Evolutionary conservation across 768 basidiomycete species (phyloP).

Genomic region (Mycena haematopus): DNA sequence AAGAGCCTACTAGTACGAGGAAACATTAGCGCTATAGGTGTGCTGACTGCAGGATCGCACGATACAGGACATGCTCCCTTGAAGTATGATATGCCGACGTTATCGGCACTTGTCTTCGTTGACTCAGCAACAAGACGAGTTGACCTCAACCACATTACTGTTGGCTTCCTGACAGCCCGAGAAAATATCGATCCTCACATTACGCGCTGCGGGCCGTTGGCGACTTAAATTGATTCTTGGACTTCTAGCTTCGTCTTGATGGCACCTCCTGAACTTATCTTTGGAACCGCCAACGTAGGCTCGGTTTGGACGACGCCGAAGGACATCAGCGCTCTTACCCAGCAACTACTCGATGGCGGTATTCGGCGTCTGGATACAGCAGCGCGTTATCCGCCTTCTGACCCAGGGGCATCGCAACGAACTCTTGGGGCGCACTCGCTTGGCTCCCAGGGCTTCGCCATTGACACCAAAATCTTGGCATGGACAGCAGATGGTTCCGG

Average conservation of each 20-base stretch:
- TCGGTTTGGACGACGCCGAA: background rate
- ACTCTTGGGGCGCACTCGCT: conserved; percentile 1
- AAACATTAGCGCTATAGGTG: too few relatives aligned
- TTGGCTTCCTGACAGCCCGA: too few relatives aligned
- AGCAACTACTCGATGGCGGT: background rate
- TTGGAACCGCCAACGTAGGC: conserved; percentile 1
- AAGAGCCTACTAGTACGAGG: too few relatives aligned
- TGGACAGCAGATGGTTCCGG: background rate
- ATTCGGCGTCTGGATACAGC: background rate
- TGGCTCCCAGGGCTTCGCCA: background rate
- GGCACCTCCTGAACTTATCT: conserved; percentile 3
- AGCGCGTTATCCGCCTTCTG: background rate
- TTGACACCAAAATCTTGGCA: conserved; percentile 1
- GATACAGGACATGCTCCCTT: too few relatives aligned
- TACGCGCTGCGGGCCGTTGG: background rate
- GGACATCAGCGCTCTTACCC: background rate
- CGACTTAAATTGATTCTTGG: background rate
- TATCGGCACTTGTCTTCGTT: too few relatives aligned
- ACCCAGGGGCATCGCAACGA: conserved; percentile 1
- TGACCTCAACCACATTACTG: too few relatives aligned
- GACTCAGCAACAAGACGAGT: too few relatives aligned
- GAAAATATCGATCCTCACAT: background rate
- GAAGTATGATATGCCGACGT: too few relatives aligned
- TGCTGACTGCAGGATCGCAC: too few relatives aligned
- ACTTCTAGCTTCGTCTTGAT: background rate